Evolutionary conservation across 2,329 filamentous ascomycete species (phyloP), one percentile per base, ranked within the genome.

Genomic region (Alternaria incomplexa): DNA sequence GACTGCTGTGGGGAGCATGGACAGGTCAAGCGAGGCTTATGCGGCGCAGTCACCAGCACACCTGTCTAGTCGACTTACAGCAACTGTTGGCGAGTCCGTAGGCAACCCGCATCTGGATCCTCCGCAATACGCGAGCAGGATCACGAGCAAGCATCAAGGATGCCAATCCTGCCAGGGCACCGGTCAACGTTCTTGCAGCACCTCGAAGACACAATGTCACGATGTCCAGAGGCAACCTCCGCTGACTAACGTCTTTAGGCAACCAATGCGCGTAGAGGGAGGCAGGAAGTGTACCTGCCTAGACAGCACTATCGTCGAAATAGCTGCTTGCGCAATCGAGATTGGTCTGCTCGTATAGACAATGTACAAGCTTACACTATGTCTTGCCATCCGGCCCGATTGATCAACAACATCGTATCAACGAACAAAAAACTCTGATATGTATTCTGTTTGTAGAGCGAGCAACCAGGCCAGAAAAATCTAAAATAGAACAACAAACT

Each of bases 271-370:
- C 4, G 28, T 28, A n/a, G 23, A 50, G 26, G 3, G 4, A 32
- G 45, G 13, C 25, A 56, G 4, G 12, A 32, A 47, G 43, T 9
- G 53, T 56, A 20, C 40, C 36, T 56, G 25, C 53, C 26, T 46
- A 56, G 6, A 45, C 9, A 32, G 22, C 20, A 46, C 17, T 1
- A 46, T 30, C 12, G 12, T 46, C 25, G 2, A 20, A 32, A 30
- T 45, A 25, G 13, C 11, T 23, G 3, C 5, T 12, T 56, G 40
- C n/a, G 53, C 40, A 25, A 45, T 56, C 17, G 7, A 26, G 22
- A 32, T 46, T 47, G 53, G 43, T 13, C 43, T 56, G 53, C 28
- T 56, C 53, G 53, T 56, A 56, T 46, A 56, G 20, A 17, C 12
- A 17, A 30, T n/a, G 26, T 40, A 6, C 36, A 40, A 40, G 36